Evolutionary conservation across 257 asterid genomes (phyloP).

Genomic region (Hygrophila difformis): DNA sequence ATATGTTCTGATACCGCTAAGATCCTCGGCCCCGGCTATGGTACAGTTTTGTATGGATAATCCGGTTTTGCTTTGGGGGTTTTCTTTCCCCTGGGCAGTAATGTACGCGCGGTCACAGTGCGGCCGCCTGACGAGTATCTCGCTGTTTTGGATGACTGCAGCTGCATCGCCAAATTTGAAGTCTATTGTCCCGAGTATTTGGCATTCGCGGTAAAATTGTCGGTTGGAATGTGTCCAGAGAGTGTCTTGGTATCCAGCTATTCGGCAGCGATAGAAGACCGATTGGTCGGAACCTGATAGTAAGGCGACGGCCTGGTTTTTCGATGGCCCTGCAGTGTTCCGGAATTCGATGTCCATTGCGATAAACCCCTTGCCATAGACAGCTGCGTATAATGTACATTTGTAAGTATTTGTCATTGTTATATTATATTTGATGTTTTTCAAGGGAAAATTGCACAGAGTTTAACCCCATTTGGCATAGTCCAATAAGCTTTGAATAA

Average conservation of each 20-base stretch:
- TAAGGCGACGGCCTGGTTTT: slow-evolving; percentile 30
- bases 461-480: too few species aligned
- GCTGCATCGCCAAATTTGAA: slow-evolving; percentile 8
- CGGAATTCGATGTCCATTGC: slow-evolving; percentile 30
- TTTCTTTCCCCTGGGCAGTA: slow-evolving; percentile 22
- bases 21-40: slow-evolving; percentile 19
- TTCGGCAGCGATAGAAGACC: not conserved
- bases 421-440: too few species aligned
- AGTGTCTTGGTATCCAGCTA: not conserved
- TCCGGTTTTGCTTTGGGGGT: slow-evolving; percentile 20
- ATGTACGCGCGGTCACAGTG: slow-evolving; percentile 7
- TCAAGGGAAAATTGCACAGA: too few species aligned
- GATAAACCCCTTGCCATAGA: slow-evolving; percentile 27
- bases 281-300: slow-evolving; percentile 13
- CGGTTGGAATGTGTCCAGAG: not conserved
- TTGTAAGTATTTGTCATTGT: too few species aligned
- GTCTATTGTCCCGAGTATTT: not conserved
- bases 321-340: slow-evolving; percentile 26
- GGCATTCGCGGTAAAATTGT: not conserved
- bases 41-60: slow-evolving; percentile 28
- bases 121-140: slow-evolving; percentile 7
- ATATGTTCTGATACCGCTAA: not conserved
- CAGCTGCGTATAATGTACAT: slow-evolving; percentile 18
- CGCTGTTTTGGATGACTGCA: slow-evolving; percentile 22
- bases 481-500: too few species aligned